Evolutionary conservation across 768 basidiomycete species (phyloP), one percentile per base, ranked within the genome.

Genomic region (Leccinum subgranulosum): DNA sequence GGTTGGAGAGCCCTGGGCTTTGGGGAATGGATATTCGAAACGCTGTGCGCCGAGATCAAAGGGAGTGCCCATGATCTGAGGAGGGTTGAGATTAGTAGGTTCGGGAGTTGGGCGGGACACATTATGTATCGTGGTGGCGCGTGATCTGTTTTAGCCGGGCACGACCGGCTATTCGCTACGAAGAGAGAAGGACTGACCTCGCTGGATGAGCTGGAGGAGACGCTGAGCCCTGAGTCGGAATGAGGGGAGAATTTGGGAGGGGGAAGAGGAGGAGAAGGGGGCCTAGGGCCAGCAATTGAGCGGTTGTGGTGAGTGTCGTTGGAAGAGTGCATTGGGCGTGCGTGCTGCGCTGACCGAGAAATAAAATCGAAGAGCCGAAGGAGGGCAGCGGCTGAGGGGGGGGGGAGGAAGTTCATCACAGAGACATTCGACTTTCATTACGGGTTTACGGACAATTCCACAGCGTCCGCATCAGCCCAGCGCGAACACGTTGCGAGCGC

Each of bases 11-110:
- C 60, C 63, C 64, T 72, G 72, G 46, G 68, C 55, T 12, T 62
- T 52, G 55, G 71, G 71, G 49, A 72, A 72, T 0, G 71, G 71
- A 47, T 72, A 72, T 51, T 72, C 71, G 62, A 70, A 72, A 27
- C 68, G 71, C 19, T 58, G 70, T 21, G 71, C 60, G 41, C 71
- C 72, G 45, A 70, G 64, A 65, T 73, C 71, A 53, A 72, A 72
- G 9, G 71, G 71, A 0, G 71, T 72, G 49, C 71, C 63, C 58
- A 73, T 67, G 55, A 72, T 73, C 71, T 72, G 53, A 41, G 31
- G 43, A 43, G 49, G 39, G 27, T 36, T 34, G 43, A 29, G 36
- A 51, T 55, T 51, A 36, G 34, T 28, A 48, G 58, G 53, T 41
- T 36, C 19, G 49, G 19, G 33, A 14, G 41, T 34, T 45, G 43